Base-by-base conservation (phyloP, 108 stramenopile genomes). In the Bacterosira constricta region DNA sequence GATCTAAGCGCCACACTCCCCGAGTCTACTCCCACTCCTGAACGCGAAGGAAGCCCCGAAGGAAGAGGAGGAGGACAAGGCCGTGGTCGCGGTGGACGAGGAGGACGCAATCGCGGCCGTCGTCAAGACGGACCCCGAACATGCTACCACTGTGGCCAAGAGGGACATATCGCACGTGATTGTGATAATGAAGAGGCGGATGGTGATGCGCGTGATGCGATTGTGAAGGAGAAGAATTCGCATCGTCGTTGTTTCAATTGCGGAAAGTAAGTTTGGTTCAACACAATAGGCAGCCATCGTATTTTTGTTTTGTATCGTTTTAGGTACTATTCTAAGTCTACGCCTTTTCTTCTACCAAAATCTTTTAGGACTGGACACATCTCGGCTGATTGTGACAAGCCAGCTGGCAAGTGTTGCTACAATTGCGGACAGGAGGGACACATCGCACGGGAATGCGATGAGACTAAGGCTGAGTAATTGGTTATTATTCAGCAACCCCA, bases 231-330 rank as follows among this genome's bases (percentile, higher is more conserved):
- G 38, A 78, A 86, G 54, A 68, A 80, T 11, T 73, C 74, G 39
- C 83, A 75, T 36, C 85, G 90, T 53, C 75, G 90, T 27, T 91
- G 90, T 76, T 91, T 91, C 80, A 91, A 91, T 59, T 91, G 90
- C 63, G 90, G 90, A 66, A 87, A 84, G 83, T 80, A 36, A 77
- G 76, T 70, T 52, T 12, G 34, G 4, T 3, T 10, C 1, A 5
- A 49, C 6, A 45, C 18, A 23, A 27, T 25, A 20, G 12, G 10
- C 3, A 8, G 11, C 2, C 2, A 11, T 21, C 3, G 15, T 25
- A 3, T n/a, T n/a, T n/a, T n/a, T n/a, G n/a, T n/a, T n/a, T n/a
- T n/a, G n/a, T n/a, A n/a, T n/a, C n/a, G n/a, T n/a, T n/a, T n/a
- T n/a, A n/a, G n/a, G n/a, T n/a, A n/a, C n/a, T n/a, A n/a, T n/a